phyloP scores from a whole-genome alignment of 495 filamentous ascomycete species.

The Aspergillus asperescens region DNA sequence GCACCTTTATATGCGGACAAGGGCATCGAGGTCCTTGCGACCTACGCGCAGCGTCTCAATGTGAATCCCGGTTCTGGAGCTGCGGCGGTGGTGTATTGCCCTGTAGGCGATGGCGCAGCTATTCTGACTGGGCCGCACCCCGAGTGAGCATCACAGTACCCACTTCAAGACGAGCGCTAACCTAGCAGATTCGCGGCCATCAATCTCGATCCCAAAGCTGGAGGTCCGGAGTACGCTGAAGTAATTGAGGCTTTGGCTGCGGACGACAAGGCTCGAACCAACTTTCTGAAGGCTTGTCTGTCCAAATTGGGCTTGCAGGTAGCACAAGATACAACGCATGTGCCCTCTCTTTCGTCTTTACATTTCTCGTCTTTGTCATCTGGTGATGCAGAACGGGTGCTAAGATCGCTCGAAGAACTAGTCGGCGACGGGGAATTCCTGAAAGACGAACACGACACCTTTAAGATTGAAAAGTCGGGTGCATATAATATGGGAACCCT shows the following conservation, averaged over 20 bases:
- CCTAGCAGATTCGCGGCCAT: slow-evolving; percentile 67
- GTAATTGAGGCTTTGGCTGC: slow-evolving; percentile 63
- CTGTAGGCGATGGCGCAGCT: slow-evolving; percentile 75
- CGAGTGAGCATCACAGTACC: slow-evolving; percentile 56
- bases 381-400: slow-evolving; percentile 58
- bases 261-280: slow-evolving; percentile 64
- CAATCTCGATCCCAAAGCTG: slow-evolving; percentile 63
- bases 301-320: slow-evolving; percentile 77
- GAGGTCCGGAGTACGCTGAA: slow-evolving; percentile 59
- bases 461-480: slow-evolving; percentile 63
- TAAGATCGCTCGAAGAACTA: slow-evolving; percentile 60
- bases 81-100: slow-evolving; percentile 83
- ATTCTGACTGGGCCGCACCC: slow-evolving; percentile 88
- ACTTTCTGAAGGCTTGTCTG: slow-evolving; percentile 78
- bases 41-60: slow-evolving; percentile 68
- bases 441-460: slow-evolving; percentile 79
- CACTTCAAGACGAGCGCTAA: neutral
- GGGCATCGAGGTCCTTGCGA: slow-evolving; percentile 77
- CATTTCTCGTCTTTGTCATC: slow-evolving; percentile 72
- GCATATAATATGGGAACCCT: slow-evolving; percentile 58
- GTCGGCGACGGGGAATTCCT: slow-evolving; percentile 70
- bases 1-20: slow-evolving; percentile 54
- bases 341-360: slow-evolving; percentile 79
- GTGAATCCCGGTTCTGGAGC: slow-evolving; percentile 65
- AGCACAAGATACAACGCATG: slow-evolving; percentile 57